Conservation (phyloP, 306 rosid genomes). For the Glycine latifolia region DNA sequence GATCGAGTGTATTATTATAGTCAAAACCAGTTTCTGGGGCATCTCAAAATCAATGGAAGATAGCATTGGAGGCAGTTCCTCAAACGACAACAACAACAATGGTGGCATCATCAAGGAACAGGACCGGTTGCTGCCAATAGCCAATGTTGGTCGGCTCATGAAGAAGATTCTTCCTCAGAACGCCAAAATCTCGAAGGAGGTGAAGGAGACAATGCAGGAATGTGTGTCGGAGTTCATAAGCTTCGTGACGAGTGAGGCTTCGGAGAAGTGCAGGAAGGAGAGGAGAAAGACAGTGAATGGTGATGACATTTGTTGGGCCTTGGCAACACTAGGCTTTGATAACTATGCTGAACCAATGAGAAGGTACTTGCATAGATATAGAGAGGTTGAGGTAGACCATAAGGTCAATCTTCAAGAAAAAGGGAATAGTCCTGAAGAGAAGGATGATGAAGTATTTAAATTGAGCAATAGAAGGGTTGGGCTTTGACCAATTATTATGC, state of each 20-base stretch:
- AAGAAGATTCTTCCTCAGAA: slow-evolving; percentile 78
- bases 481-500: background rate
- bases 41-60: slow-evolving; percentile 30
- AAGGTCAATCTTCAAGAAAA: slow-evolving; percentile 54
- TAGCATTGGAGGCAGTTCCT: slow-evolving; percentile 47
- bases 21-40: background rate
- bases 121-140: slow-evolving; percentile 81
- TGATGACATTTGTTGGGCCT: slow-evolving; percentile 85
- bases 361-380: slow-evolving; percentile 69
- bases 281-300: slow-evolving; percentile 93
- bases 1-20: too few relatives aligned
- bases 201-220: slow-evolving; percentile 92
- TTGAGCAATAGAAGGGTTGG: background rate
- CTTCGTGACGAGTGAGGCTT: slow-evolving; percentile 86
- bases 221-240: slow-evolving; percentile 90
- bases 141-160: slow-evolving; percentile 91
- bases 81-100: slow-evolving; percentile 23
- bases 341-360: slow-evolving; percentile 76
- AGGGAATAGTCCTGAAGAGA: background rate
- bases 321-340: slow-evolving; percentile 79
- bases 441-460: slow-evolving; percentile 2
- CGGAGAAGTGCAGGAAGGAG: slow-evolving; percentile 85
- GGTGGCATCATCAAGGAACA: slow-evolving; percentile 61
- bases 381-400: slow-evolving; percentile 71
- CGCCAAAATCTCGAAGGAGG: slow-evolving; percentile 87